Percentiles rank a stretch among this genome's conserved stretches.
Evolutionary conservation across 306 rosid genomes (phyloP).

Genomic region (Cicer yamashitae): DNA sequence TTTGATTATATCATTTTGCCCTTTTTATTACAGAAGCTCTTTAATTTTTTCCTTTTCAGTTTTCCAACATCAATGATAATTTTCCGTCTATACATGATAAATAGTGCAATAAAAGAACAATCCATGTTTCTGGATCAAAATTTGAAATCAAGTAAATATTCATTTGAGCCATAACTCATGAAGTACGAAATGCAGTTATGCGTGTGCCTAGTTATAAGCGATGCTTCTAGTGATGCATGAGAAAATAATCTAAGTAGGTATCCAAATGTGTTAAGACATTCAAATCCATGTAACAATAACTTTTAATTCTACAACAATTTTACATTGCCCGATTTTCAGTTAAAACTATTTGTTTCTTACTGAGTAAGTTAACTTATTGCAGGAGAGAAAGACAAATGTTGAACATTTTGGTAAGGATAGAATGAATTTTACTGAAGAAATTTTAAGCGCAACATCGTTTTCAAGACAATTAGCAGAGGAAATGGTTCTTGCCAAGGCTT

Average conservation of each 20-base stretch:
- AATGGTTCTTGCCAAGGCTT: slow-evolving; percentile 89
- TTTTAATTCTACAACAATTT: slow-evolving; percentile 33
- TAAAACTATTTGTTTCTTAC: slow-evolving; percentile 28
- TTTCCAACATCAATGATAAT: slow-evolving; percentile 8
- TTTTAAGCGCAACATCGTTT: slow-evolving; percentile 74
- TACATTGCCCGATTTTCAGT: slow-evolving; percentile 10
- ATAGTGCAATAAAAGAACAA: not conserved
- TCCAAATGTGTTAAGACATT: slow-evolving; percentile 15
- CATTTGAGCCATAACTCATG: not conserved
- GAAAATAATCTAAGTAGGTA: slow-evolving; percentile 25
- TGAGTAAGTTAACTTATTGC: slow-evolving; percentile 41
- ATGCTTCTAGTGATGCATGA: slow-evolving; percentile 9
- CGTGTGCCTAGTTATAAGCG: not conserved
- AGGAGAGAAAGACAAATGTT: slow-evolving; percentile 65
- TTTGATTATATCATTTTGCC: not conserved
- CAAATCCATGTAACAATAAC: not conserved
- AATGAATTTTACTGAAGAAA: slow-evolving; percentile 73
- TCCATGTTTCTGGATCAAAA: slow-evolving; percentile 1
- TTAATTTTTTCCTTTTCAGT: not conserved
- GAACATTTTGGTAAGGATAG: slow-evolving; percentile 58
- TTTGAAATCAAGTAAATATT: slow-evolving; percentile 20
- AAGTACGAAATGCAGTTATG: not conserved
- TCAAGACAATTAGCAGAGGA: slow-evolving; percentile 87
- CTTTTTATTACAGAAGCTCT: not conserved
- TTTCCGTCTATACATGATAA: slow-evolving; percentile 8